Percentiles rank a stretch among this genome's conserved stretches.
phyloP scores from a whole-genome alignment of 257 asterid genomes.

The Salvia hispanica region DNA sequence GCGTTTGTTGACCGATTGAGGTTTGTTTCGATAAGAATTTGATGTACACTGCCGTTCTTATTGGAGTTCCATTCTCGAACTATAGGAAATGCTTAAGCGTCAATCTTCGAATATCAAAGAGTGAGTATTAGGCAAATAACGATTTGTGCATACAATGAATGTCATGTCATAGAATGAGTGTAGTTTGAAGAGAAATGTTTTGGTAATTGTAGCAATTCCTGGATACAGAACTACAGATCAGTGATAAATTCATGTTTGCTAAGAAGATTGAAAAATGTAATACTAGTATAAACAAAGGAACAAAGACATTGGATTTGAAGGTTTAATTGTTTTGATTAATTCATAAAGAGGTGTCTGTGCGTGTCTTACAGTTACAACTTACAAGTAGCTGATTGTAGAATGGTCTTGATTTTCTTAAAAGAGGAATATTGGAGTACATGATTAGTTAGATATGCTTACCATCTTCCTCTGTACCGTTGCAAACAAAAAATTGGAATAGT shows the following conservation, averaged over 20 bases:
- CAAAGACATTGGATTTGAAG: not conserved
- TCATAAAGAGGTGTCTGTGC: not conserved
- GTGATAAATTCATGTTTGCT: not conserved
- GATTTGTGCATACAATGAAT: slow-evolving; percentile 3
- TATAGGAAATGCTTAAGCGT: not conserved
- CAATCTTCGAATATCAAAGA: not conserved
- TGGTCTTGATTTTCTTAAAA: not conserved
- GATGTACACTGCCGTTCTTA: not conserved
- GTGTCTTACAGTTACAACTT: no score
- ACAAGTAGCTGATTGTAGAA: not conserved
- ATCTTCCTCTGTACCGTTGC: slow-evolving; percentile 36
- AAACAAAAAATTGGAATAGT: slow-evolving; percentile 31
- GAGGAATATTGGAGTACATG: not conserved
- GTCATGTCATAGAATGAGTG: not conserved
- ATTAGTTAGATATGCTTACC: slow-evolving; percentile 5
- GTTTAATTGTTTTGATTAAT: not conserved
- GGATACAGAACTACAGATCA: not conserved
- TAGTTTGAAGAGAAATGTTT: not conserved
- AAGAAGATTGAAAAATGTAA: slow-evolving; percentile 9
- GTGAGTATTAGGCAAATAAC: no score
- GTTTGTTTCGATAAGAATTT: not conserved
- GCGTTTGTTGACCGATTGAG: not conserved
- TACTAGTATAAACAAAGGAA: not conserved
- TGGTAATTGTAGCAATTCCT: not conserved
- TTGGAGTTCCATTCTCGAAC: not conserved